Percentiles rank a stretch among this genome's conserved stretches.
Conservation (phyloP, 1,139 yeast species). For the Sugiyamaella novakii region DNA sequence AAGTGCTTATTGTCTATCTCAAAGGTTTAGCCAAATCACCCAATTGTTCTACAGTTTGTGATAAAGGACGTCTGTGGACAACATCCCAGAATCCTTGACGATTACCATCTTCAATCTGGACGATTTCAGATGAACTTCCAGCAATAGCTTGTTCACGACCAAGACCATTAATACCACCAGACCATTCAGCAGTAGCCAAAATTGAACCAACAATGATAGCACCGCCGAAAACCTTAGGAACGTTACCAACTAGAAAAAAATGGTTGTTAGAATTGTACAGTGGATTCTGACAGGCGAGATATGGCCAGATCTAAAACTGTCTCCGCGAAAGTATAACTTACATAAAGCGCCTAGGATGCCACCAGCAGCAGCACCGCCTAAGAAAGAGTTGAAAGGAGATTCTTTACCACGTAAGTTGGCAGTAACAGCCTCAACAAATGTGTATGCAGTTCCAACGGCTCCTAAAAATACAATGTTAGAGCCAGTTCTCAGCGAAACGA, state of each 20-base stretch:
- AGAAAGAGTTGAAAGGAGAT: slow-evolving; percentile 51
- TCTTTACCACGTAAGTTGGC: slow-evolving; percentile 50
- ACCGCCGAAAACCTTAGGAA: slow-evolving; percentile 51
- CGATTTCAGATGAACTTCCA: slow-evolving; percentile 36
- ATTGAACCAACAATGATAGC: slow-evolving; percentile 45
- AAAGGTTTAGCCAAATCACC: slow-evolving; percentile 48
- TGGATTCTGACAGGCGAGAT: slow-evolving; percentile 12
- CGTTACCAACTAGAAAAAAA: slow-evolving; percentile 39
- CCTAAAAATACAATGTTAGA: slow-evolving; percentile 28
- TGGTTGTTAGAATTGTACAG: not conserved
- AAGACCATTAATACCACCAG: slow-evolving; percentile 47
- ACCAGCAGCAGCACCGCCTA: slow-evolving; percentile 56
- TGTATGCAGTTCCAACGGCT: slow-evolving; percentile 46
- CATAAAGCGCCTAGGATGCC: slow-evolving; percentile 46
- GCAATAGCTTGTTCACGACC: slow-evolving; percentile 42
- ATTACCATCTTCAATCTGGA: slow-evolving; percentile 45
- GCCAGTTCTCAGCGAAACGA: not conserved
- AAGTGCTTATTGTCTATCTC: slow-evolving; percentile 21
- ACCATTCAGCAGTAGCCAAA: slow-evolving; percentile 49
- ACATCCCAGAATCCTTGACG: slow-evolving; percentile 83
- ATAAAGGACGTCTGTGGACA: slow-evolving; percentile 77
- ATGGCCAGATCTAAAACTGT: not conserved
- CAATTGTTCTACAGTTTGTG: slow-evolving; percentile 75
- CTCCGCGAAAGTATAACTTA: slow-evolving; percentile 25
- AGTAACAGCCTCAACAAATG: slow-evolving; percentile 44